Evolutionary conservation across 1,139 yeast species (phyloP), one percentile per base, ranked within the genome.

Genomic region (Candida dubliniensis): DNA sequence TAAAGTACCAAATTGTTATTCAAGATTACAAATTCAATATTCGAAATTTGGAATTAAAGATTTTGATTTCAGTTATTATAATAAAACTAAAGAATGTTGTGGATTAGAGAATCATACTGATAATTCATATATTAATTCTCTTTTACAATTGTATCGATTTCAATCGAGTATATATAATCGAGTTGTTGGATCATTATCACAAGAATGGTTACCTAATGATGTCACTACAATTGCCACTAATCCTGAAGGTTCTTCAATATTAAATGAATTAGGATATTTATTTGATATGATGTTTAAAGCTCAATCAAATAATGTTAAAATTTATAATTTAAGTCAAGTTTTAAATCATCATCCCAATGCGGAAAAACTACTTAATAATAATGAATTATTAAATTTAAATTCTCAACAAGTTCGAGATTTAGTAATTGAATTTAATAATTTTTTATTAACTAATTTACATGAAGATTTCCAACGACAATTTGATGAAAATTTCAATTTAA

Each of bases 11-110:
- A 84, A 84, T 45, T 86, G 91, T 31, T 93, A 86, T 63, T 72
- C 82, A 33, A 81, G 82, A 55, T 70, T 89, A 44, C 87, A 86
- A 48, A 87, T 93, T 48, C 79, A 86, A 38, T 91, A 91, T 61
- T 87, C 96, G 46, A 85, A 81, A 56, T 93, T 90, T 64, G 99
- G 99, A 14, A 91, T 95, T 26, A 90, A 86, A 54, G 97, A 90
- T 63, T 93, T 93, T 66, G 97, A 95, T 66, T 93, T 93, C 59
- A 83, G 79, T 44, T 85, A 82, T 55, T 93, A 87, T 68, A 90
- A 91, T 59, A 71, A 74, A 40, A 87, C 98, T 0, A 57, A 62
- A 1, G 60, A 57, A 1, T 86, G 72, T 54, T 80, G 96, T n/a
- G 98, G 99, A 0, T 70, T 95, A 29, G 98, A 93, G 61, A 85